Conservation (phyloP, 129 eudicot species). For the Apium graveolens region DNA sequence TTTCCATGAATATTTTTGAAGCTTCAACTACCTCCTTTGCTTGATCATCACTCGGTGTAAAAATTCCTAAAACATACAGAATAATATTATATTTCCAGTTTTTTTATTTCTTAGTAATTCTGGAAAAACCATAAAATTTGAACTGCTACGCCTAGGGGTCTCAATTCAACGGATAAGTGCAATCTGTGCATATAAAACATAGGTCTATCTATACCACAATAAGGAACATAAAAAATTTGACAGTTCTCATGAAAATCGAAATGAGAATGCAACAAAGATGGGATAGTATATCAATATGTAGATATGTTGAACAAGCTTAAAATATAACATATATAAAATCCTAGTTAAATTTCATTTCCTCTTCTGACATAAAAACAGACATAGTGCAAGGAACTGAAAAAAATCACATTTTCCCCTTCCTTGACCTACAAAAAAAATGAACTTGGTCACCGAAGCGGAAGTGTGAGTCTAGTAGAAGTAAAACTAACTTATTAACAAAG, state of each 20-base stretch:
- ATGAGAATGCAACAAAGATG: not conserved
- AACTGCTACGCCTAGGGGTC: not conserved
- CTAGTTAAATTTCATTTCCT: not conserved
- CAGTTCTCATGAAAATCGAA: not conserved
- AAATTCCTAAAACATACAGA: constrained; percentile 43
- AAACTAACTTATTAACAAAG: too few species aligned
- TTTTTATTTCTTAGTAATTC: not conserved
- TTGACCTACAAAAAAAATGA: not conserved
- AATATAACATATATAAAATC: not conserved
- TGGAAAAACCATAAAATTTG: not conserved
- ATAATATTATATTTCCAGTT: not conserved
- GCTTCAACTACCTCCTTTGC: constrained; percentile 79
- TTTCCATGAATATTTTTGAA: constrained; percentile 75
- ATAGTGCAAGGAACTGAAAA: too few species aligned
- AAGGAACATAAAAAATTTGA: not conserved
- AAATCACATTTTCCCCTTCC: not conserved
- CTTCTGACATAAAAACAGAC: not conserved
- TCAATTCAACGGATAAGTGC: not conserved
- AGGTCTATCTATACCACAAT: not conserved
- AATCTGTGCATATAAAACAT: not conserved
- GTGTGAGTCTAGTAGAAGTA: too few species aligned
- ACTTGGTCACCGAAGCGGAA: not conserved
- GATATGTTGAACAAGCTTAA: not conserved
- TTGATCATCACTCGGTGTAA: constrained; percentile 82
- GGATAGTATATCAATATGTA: not conserved